Percentiles rank a stretch among this genome's conserved stretches.
phyloP scores from a whole-genome alignment of 306 rosid genomes.

The Bauhinia variegata region DNA sequence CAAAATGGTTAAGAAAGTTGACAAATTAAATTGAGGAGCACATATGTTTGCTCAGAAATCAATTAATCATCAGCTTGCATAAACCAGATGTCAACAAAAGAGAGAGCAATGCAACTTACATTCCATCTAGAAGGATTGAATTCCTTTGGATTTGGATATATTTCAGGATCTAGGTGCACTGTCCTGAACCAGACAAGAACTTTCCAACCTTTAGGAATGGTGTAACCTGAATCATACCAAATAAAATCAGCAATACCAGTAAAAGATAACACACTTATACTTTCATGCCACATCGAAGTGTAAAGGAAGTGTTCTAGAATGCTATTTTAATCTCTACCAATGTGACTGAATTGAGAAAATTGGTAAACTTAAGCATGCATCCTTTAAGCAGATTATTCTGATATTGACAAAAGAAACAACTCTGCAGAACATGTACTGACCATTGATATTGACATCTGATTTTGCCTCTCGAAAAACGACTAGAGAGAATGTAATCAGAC shows the following conservation, averaged over 20 bases:
- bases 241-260: conserved; percentile 4
- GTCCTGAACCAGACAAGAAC: conserved; percentile 82
- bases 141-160: conserved; percentile 73
- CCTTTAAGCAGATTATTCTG: not conserved
- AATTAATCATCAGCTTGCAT: too few relatives aligned
- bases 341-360: too few relatives aligned
- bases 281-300: not conserved
- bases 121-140: conserved; percentile 87
- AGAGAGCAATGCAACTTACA: conserved; percentile 46
- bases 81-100: not conserved
- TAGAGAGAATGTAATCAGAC: conserved; percentile 75
- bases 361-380: not conserved
- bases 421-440: conserved; percentile 44
- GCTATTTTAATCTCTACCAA: too few relatives aligned
- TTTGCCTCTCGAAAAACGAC: conserved; percentile 84
- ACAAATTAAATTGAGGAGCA: not conserved
- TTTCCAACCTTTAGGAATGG: conserved; percentile 89
- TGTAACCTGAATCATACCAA: conserved; percentile 60
- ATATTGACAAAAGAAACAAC: not conserved
- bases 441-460: conserved; percentile 61
- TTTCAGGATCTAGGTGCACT: conserved; percentile 80
- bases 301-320: not conserved
- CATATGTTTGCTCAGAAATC: not conserved
- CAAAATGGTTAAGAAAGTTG: conserved; percentile 1
- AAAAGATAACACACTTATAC: not conserved